phyloP scores from a whole-genome alignment of 2,329 filamentous ascomycete species.

The Fusarium chuoi region DNA sequence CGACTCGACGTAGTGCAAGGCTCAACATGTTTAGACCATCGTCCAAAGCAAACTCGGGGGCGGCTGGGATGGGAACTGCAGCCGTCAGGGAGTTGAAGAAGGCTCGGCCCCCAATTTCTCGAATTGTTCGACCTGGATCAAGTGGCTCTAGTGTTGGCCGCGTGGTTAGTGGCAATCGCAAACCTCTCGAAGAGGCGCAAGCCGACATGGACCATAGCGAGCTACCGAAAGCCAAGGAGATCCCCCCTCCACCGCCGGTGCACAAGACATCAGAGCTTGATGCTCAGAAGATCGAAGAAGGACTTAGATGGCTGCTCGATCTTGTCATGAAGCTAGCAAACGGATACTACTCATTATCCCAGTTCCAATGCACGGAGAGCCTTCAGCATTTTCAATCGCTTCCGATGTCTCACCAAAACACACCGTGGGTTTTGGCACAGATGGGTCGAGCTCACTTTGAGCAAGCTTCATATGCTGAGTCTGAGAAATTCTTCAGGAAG shows the following conservation, averaged over 20 bases:
- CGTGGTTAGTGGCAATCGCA: constrained; percentile 91
- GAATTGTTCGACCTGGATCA: constrained; percentile 73
- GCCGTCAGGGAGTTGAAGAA: constrained; percentile 81
- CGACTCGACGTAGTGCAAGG: constrained; percentile 73
- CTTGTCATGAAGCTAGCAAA: constrained; percentile 83
- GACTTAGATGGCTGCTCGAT: constrained; percentile 79
- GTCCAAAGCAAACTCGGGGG: constrained; percentile 70
- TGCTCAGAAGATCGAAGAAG: constrained; percentile 75
- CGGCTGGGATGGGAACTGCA: constrained; percentile 66
- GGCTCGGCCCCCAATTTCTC: constrained; percentile 76
- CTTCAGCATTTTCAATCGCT: constrained; percentile 78
- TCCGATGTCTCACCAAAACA: constrained; percentile 81
- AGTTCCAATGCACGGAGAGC: constrained; percentile 82
- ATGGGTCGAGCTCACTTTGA: constrained; percentile 93
- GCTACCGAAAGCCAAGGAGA: constrained; percentile 57
- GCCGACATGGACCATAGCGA: constrained; percentile 79
- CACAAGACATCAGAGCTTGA: constrained; percentile 62
- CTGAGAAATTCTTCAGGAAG: constrained; percentile 85
- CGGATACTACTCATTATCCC: constrained; percentile 81
- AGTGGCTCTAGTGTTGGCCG: constrained; percentile 80
- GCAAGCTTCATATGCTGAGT: constrained; percentile 84
- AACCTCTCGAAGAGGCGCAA: constrained; percentile 72
- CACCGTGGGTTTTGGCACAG: constrained; percentile 91
- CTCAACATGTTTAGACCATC: constrained; percentile 77
- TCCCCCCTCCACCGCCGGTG: constrained; percentile 49